Evolutionary conservation across 1,284 basidiomycete species (phyloP).

Genomic region (Salmacisia buchloeana): DNA sequence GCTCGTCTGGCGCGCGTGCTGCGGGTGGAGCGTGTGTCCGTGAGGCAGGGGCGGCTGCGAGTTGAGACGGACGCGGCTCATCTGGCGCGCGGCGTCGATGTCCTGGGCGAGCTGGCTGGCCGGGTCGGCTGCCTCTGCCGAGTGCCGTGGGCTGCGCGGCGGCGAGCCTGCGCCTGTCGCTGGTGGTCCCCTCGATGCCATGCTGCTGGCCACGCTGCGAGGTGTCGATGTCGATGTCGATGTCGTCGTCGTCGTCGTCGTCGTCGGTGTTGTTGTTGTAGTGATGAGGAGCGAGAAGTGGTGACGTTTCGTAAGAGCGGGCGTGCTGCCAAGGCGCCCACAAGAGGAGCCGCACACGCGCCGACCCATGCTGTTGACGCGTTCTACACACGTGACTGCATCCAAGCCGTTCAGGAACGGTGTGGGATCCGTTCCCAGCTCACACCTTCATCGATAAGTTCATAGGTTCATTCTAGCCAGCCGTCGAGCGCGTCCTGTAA

Average conservation of each 20-base stretch:
- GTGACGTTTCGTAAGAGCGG: no score
- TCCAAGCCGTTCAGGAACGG: not conserved
- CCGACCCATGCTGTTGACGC: no score
- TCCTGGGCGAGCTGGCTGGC: slow-evolving; percentile 44
- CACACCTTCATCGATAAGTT: not conserved
- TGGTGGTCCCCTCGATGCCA: not conserved
- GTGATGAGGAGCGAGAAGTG: no score
- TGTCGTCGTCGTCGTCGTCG: not conserved
- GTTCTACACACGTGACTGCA: no score
- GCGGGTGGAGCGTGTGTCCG: not conserved
- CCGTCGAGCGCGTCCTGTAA: not conserved
- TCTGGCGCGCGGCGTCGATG: slow-evolving; percentile 45
- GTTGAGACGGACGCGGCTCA: slow-evolving; percentile 35
- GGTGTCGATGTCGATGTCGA: not conserved
- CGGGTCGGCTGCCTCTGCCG: slow-evolving; percentile 9
- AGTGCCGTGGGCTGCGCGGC: not conserved
- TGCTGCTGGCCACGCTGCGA: not conserved
- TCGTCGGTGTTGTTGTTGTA: not conserved
- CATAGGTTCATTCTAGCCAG: not conserved
- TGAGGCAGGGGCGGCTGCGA: not conserved
- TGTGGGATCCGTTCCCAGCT: not conserved
- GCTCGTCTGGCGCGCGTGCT: not conserved
- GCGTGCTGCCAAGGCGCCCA: no score
- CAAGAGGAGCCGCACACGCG: no score
- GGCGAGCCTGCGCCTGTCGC: not conserved